Conservation (phyloP, 2,329 filamentous ascomycete species). For the Beauveria asiatica region DNA sequence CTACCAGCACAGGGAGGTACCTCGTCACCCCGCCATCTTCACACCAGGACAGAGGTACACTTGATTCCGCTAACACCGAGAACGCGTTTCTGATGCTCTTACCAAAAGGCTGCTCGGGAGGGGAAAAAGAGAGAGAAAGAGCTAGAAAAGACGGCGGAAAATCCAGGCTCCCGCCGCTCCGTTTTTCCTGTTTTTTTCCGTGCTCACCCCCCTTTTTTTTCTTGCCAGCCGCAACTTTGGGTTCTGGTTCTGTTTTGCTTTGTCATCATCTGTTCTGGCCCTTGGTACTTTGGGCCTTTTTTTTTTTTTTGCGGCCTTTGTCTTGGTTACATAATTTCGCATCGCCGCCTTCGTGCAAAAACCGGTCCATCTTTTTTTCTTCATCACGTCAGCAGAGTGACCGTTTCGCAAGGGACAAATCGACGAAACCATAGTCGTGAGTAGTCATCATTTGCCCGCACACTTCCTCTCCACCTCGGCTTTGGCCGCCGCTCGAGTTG, state of each 20-base stretch:
- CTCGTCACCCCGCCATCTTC: neutral
- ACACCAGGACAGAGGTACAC: neutral
- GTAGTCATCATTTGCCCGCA: constrained; percentile 7
- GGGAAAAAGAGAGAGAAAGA: neutral
- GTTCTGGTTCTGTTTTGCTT: neutral
- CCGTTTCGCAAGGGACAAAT: neutral
- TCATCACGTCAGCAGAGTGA: constrained; percentile 11
- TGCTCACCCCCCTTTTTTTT: neutral
- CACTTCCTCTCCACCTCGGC: neutral
- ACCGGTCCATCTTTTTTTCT: constrained; percentile 9
- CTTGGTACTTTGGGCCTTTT: neutral
- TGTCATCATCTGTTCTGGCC: constrained; percentile 3
- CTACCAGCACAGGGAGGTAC: neutral
- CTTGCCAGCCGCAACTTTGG: neutral
- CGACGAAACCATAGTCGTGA: neutral
- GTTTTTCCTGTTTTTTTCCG: neutral
- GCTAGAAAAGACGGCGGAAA: neutral
- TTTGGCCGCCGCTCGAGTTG: neutral
- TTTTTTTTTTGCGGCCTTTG: neutral
- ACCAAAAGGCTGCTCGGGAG: neutral
- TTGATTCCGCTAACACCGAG: neutral
- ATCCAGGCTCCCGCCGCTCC: neutral
- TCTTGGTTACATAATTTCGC: constrained; percentile 11
- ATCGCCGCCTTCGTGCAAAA: constrained; percentile 1
- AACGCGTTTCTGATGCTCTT: too few relatives aligned